Conservation (phyloP, 2,329 filamentous ascomycete species). For the Cladosporium velox region DNA sequence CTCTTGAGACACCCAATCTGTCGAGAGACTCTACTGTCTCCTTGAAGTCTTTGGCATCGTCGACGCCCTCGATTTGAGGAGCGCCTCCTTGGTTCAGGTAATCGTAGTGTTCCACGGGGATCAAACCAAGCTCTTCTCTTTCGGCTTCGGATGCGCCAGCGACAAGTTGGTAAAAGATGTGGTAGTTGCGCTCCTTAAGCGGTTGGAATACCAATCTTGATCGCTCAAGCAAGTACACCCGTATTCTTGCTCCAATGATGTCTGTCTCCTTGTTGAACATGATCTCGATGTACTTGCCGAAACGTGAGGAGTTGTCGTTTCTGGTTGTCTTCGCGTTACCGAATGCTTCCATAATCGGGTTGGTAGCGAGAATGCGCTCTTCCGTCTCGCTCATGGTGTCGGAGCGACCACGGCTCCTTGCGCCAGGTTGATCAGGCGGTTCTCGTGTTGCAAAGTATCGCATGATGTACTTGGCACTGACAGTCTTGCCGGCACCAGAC, state of each 20-base stretch:
- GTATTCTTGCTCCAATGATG: slow-evolving; percentile 96
- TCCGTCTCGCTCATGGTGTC: slow-evolving; percentile 96
- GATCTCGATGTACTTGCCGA: slow-evolving; percentile 99
- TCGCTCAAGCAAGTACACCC: slow-evolving; percentile 91
- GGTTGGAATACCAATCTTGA: slow-evolving; percentile 97
- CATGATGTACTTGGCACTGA: slow-evolving; percentile 99
- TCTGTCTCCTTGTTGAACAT: slow-evolving; percentile 96
- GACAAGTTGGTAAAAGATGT: slow-evolving; percentile 97
- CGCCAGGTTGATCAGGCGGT: slow-evolving; percentile 81
- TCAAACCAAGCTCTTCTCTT: slow-evolving; percentile 74
- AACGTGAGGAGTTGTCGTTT: slow-evolving; percentile 98
- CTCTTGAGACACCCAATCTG: slow-evolving; percentile 78
- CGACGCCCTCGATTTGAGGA: slow-evolving; percentile 87
- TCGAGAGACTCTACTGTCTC: slow-evolving; percentile 83
- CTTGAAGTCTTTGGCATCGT: slow-evolving; percentile 91
- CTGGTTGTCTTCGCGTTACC: slow-evolving; percentile 99
- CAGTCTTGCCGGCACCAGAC: slow-evolving; percentile 97
- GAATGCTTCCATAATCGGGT: slow-evolving; percentile 99
- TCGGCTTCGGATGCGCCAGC: slow-evolving; percentile 86
- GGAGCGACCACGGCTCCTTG: slow-evolving; percentile 70
- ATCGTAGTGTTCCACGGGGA: slow-evolving; percentile 86
- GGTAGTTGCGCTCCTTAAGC: slow-evolving; percentile 96
- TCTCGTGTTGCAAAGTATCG: slow-evolving; percentile 98
- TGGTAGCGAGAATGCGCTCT: slow-evolving; percentile 96
- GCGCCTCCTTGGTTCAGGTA: slow-evolving; percentile 95